phyloP scores from a whole-genome alignment of 257 asterid species.

The Fraxinus cuspidata region DNA sequence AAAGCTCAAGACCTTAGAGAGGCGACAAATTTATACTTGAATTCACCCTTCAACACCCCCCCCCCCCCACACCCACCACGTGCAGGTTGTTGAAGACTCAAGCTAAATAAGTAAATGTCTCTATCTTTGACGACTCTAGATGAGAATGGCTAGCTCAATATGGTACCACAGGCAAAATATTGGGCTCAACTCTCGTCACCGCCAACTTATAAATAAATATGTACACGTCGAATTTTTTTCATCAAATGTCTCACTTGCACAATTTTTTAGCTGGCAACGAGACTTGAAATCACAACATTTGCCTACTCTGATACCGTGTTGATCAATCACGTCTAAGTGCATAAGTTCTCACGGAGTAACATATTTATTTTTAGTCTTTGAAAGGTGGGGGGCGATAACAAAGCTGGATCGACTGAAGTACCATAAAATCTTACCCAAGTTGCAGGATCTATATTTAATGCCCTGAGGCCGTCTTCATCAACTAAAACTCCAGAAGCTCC shows the following conservation, averaged over 20 bases:
- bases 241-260: neutral
- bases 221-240: neutral
- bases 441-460: constrained; percentile 56
- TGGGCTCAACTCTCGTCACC: neutral
- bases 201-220: too few species aligned
- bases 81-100: too few species aligned
- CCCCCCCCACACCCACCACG: neutral
- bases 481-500: constrained; percentile 78
- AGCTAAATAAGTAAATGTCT: neutral
- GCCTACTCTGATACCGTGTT: neutral
- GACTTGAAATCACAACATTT: neutral
- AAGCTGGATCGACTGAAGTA: neutral
- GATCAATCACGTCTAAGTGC: neutral
- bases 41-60: neutral
- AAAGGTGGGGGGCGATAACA: neutral
- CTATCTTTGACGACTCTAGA: neutral
- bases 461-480: constrained; percentile 62
- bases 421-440: constrained; percentile 48
- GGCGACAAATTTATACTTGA: neutral
- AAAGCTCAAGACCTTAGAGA: neutral
- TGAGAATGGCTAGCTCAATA: neutral
- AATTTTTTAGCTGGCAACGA: neutral
- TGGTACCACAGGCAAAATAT: neutral
- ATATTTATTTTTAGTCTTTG: neutral
- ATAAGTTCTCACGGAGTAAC: neutral